Evolutionary conservation across 345 rosid species (phyloP).

Genomic region (Eucalyptus dawsonii): DNA sequence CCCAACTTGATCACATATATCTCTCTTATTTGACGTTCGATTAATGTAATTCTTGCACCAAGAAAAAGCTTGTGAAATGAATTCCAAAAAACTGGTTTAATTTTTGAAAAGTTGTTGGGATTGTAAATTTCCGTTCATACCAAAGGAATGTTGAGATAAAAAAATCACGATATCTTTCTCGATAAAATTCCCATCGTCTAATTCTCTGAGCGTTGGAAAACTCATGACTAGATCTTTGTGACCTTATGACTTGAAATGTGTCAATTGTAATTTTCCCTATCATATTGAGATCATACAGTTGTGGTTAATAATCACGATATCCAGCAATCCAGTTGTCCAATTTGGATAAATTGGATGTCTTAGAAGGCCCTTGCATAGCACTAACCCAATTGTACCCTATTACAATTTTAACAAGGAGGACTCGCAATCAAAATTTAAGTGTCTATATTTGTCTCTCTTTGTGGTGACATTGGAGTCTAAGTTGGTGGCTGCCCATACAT

Average conservation of each 20-base stretch:
- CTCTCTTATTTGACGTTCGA: no score
- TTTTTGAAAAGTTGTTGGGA: no score
- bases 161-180: no score
- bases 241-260: neutral
- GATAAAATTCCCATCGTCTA: no score
- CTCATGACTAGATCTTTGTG: neutral
- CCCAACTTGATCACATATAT: neutral
- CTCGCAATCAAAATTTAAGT: neutral
- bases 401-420: neutral
- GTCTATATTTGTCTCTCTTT: neutral
- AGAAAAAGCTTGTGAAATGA: neutral
- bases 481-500: neutral
- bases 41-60: neutral
- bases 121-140: no score
- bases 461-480: rapidly evolving
- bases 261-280: neutral
- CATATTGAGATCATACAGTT: rapidly evolving
- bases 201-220: no score
- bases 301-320: no score
- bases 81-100: neutral
- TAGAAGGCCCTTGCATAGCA: neutral
- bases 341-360: neutral
- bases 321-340: neutral
- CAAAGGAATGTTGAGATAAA: no score
- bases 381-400: neutral